Percentiles rank a stretch among this genome's conserved stretches.
Conservation (phyloP, 176 grass and related monocot species). For the Rhynchospora tenuis region DNA sequence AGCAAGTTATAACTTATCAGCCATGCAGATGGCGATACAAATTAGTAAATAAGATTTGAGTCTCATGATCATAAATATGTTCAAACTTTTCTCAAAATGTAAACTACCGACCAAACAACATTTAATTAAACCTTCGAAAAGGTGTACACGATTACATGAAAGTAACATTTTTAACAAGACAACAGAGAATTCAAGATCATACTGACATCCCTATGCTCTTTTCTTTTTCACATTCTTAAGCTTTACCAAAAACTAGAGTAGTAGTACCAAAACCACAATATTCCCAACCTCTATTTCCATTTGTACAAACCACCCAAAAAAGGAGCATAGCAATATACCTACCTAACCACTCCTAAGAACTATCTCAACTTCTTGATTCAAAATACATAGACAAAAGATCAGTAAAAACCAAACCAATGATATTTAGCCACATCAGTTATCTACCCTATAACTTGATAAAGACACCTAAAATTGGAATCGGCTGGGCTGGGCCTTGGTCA, state of each 20-base stretch:
- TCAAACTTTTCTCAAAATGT: neutral
- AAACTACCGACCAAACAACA: neutral
- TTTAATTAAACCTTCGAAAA: neutral
- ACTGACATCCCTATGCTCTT: neutral
- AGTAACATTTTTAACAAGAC: neutral
- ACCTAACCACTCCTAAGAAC: neutral
- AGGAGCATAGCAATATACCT: conserved; percentile 2
- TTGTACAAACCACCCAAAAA: conserved; percentile 13
- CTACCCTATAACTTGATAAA: conserved; percentile 7
- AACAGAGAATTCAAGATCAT: neutral
- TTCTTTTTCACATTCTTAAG: neutral
- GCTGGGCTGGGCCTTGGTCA: conserved; percentile 72
- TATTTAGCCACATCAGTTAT: conserved; percentile 4
- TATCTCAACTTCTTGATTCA: neutral
- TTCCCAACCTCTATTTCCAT: neutral
- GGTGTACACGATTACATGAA: neutral
- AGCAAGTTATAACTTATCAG: neutral
- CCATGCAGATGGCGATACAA: neutral
- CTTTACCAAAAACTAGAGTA: neutral
- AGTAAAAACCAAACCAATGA: neutral
- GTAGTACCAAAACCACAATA: neutral
- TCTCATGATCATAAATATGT: neutral
- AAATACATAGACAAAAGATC: neutral
- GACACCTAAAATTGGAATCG: conserved; percentile 67
- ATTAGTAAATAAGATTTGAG: neutral